Evolutionary conservation across 2,329 filamentous ascomycete genomes (phyloP).

Genomic region (Fusarium armeniacum): DNA sequence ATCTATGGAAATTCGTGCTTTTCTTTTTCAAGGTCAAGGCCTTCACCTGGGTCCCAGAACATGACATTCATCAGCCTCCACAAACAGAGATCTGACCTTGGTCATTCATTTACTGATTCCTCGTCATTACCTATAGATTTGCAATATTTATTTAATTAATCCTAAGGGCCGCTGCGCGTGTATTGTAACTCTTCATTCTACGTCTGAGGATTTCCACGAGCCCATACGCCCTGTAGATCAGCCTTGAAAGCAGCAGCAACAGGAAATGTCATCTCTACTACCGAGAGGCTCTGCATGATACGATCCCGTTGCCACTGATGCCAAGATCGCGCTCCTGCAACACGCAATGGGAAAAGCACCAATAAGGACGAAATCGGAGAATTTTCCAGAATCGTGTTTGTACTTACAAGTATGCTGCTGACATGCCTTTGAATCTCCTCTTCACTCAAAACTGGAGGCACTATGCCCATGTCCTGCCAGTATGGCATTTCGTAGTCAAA

Average conservation of each 20-base stretch:
- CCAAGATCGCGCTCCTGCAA: slow-evolving; percentile 53
- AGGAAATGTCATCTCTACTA: slow-evolving; percentile 45
- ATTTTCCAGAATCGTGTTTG: slow-evolving; percentile 27
- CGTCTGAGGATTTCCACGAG: too few species aligned
- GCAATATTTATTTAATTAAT: too few species aligned
- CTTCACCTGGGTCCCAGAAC: too few species aligned
- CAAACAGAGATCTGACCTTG: too few species aligned
- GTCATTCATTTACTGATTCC: too few species aligned
- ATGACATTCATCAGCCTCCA: too few species aligned
- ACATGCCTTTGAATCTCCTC: slow-evolving; percentile 45
- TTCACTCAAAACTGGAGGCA: slow-evolving; percentile 43
- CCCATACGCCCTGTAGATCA: slow-evolving; percentile 46
- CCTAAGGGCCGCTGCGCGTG: fast-evolving
- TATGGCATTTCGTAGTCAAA: slow-evolving; percentile 55
- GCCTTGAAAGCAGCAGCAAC: slow-evolving; percentile 47
- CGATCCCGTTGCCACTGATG: slow-evolving; percentile 41
- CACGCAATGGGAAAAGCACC: slow-evolving; percentile 54
- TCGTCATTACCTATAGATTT: too few species aligned
- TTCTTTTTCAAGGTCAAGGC: too few species aligned
- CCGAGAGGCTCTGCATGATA: slow-evolving; percentile 41
- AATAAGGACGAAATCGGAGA: slow-evolving; percentile 52
- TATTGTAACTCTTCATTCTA: not conserved
- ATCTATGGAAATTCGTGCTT: too few species aligned
- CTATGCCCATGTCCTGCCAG: slow-evolving; percentile 48
- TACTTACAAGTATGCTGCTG: slow-evolving; percentile 44